Evolutionary conservation across 1,284 basidiomycete genomes (phyloP), one percentile per base, ranked within the genome.

Genomic region (Apiotrichum sp.): DNA sequence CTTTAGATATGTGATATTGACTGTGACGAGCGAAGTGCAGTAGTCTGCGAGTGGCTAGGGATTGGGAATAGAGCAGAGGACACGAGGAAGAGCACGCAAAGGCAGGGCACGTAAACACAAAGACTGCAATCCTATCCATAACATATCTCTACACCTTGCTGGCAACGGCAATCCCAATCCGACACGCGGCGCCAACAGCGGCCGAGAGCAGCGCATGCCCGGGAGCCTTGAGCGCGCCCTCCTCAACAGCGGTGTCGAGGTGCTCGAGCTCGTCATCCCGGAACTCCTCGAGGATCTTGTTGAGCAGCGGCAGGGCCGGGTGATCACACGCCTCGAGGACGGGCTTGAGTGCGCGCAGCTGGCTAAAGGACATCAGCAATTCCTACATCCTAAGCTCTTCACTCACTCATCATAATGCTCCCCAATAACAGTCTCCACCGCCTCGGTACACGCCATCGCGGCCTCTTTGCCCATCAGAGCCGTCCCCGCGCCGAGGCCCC

Each of bases 401-500:
- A 81, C 89, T 73, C 72, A 95, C 93, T 97, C 92, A 73, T 97
- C 91, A 68, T 98, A 98, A 72, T 98, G 93, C 74, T 98, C 93
- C 33, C 93, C 93, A 55, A 98, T 98, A 49, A 93, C 91, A 0
- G 92, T 97, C 76, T 98, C 93, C 4, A 98, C 93, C 0, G 93
- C 93, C 74, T 98, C 93, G 0, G 93, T 97, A 66, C 93, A 97
- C 2, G 93, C 93, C 93, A 98, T 98, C 1, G 93, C 93, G 6
- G 92, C 91, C 64, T 97, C 86, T 67, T 86, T 88, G 14, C 93
- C 89, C 82, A 97, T 81, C 16, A 95, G 73, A 1, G 91, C 93
- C 0, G 93, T 96, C 0, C 80, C 81, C 2, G 86, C 86, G 5
- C 93, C 93, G 4, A 98, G 78, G 1, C 87, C 85, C 69, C 88